A percentile compares a stretch with the other conserved stretches of the same genome.
Conservation (phyloP, 805 yeast species). For the Yarrowia hollandica region DNA sequence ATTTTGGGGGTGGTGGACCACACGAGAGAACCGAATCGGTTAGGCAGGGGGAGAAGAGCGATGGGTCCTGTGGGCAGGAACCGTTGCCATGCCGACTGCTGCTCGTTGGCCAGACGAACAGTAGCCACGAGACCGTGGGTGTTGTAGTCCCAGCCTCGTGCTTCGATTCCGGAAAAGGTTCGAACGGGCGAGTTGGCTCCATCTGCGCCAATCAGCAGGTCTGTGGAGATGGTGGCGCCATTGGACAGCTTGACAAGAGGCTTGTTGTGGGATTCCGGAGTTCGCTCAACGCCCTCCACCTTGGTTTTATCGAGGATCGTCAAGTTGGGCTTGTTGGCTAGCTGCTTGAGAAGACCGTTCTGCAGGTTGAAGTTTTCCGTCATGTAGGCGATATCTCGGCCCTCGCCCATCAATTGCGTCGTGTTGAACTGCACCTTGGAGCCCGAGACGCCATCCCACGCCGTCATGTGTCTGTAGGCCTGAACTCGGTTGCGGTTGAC, state of each 20-base stretch:
- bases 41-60: slow-evolving; percentile 87
- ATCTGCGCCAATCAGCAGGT: slow-evolving; percentile 91
- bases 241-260: slow-evolving; percentile 68
- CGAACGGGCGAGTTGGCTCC: slow-evolving; percentile 95
- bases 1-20: slow-evolving; percentile 86
- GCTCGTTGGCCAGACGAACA: slow-evolving; percentile 69
- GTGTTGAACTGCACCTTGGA: slow-evolving; percentile 68
- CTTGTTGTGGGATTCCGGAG: slow-evolving; percentile 49
- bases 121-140: slow-evolving; percentile 94
- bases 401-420: slow-evolving; percentile 39
- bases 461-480: slow-evolving; percentile 76
- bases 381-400: slow-evolving; percentile 67
- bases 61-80: slow-evolving; percentile 90
- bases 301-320: slow-evolving; percentile 44
- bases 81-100: slow-evolving; percentile 87
- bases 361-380: slow-evolving; percentile 85
- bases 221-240: slow-evolving; percentile 63
- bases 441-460: slow-evolving; percentile 80
- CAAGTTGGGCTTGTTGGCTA: slow-evolving; percentile 46
- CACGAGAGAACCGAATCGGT: slow-evolving; percentile 82
- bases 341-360: slow-evolving; percentile 59
- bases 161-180: slow-evolving; percentile 71
- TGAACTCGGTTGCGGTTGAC: slow-evolving; percentile 70
- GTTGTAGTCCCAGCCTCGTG: slow-evolving; percentile 90
- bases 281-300: slow-evolving; percentile 49